Evolutionary conservation across 192 early-diverging fungal genomes (phyloP).

Genomic region (Pilaira anomala): DNA sequence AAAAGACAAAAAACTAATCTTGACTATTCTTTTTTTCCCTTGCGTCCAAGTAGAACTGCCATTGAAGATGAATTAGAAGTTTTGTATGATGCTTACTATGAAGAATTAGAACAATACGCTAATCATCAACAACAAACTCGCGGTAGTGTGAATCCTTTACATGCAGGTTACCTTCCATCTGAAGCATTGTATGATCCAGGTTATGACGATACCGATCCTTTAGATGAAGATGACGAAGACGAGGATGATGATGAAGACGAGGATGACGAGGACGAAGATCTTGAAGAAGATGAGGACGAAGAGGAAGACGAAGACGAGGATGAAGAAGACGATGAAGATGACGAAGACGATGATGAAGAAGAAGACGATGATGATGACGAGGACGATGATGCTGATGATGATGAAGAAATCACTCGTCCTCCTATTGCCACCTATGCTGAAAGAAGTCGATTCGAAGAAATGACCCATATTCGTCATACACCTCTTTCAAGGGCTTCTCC

Average conservation of each 20-base stretch:
- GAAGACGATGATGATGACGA: not conserved
- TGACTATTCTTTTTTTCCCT: not conserved
- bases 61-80: slow-evolving; percentile 86
- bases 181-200: slow-evolving; percentile 4
- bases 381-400: slow-evolving; percentile 5
- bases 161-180: slow-evolving; percentile 6
- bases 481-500: not conserved
- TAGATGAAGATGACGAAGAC: slow-evolving; percentile 42
- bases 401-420: slow-evolving; percentile 3
- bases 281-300: slow-evolving; percentile 42
- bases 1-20: not conserved
- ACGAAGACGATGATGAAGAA: slow-evolving; percentile 1
- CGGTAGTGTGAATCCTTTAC: slow-evolving; percentile 2
- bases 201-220: slow-evolving; percentile 27
- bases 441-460: slow-evolving; percentile 8
- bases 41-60: slow-evolving; percentile 53
- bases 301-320: slow-evolving; percentile 18
- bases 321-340: not conserved
- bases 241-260: slow-evolving; percentile 41
- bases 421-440: slow-evolving; percentile 4
- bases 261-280: slow-evolving; percentile 54
- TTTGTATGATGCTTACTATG: slow-evolving; percentile 86
- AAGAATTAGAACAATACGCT: slow-evolving; percentile 83
- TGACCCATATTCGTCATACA: not conserved
- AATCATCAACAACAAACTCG: slow-evolving; percentile 62